Percentiles rank a stretch among this genome's conserved stretches.
phyloP scores from a whole-genome alignment of 2,329 filamentous ascomycete species.

The Hypoxylon sp. region DNA sequence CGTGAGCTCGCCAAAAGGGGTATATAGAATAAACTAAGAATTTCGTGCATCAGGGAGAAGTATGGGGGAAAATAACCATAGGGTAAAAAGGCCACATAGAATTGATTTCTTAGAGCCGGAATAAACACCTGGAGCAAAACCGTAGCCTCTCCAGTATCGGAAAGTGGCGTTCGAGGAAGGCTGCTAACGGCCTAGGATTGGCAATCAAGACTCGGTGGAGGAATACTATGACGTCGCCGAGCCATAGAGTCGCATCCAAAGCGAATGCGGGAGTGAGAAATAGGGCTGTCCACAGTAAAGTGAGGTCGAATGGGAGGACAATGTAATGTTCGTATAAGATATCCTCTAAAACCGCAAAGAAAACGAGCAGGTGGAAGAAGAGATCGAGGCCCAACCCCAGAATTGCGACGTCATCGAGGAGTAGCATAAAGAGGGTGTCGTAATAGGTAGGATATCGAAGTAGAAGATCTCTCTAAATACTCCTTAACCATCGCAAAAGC shows the following conservation, averaged over 20 bases:
- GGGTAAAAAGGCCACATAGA: neutral
- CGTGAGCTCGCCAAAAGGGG: slow-evolving; percentile 32
- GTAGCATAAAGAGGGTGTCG: slow-evolving; percentile 6
- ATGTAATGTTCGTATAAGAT: slow-evolving; percentile 19
- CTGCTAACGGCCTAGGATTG: slow-evolving; percentile 12
- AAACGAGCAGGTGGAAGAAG: slow-evolving; percentile 16
- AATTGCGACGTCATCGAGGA: neutral
- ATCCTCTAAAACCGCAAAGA: slow-evolving; percentile 17
- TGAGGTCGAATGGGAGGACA: slow-evolving; percentile 16
- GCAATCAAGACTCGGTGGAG: slow-evolving; percentile 1
- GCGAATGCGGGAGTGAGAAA: neutral
- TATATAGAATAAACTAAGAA: slow-evolving; percentile 30
- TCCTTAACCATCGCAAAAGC: slow-evolving; percentile 2
- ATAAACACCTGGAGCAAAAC: neutral
- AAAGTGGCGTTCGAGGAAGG: slow-evolving; percentile 1
- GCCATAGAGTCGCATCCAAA: slow-evolving; percentile 6
- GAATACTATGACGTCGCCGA: neutral
- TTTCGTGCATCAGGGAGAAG: slow-evolving; percentile 2
- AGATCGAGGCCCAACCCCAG: neutral
- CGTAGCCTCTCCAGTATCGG: neutral
- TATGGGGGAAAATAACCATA: neutral
- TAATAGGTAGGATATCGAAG: slow-evolving; percentile 12
- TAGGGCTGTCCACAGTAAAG: slow-evolving; percentile 6
- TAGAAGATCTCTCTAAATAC: slow-evolving; percentile 10
- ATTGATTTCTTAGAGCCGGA: neutral